These are phyloP conservation scores for Sugiyamaella japonica DNA, from an alignment of 1,139 yeast genomes.

Conservation along the genomic window DNA sequence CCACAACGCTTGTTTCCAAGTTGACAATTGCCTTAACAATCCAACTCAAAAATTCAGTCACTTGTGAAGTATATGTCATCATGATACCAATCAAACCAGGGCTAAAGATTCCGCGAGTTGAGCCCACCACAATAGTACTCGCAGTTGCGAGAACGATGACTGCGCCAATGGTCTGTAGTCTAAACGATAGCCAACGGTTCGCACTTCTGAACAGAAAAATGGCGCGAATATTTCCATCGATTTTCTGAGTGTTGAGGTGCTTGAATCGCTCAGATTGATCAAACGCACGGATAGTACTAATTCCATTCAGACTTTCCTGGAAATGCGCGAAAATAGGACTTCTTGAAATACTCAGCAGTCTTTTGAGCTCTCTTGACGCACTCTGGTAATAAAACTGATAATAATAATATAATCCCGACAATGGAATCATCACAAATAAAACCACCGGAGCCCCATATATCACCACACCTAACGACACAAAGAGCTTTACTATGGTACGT, in stretches of 20 bases:
- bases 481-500: slow-evolving; percentile 53
- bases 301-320: slow-evolving; percentile 73
- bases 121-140: slow-evolving; percentile 47
- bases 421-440: slow-evolving; percentile 48
- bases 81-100: slow-evolving; percentile 74
- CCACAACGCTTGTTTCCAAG: slow-evolving; percentile 72
- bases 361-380: slow-evolving; percentile 74
- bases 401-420: slow-evolving; percentile 63
- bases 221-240: slow-evolving; percentile 64
- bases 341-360: slow-evolving; percentile 74
- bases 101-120: slow-evolving; percentile 51
- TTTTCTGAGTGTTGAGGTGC: slow-evolving; percentile 55
- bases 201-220: slow-evolving; percentile 45
- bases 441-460: slow-evolving; percentile 69
- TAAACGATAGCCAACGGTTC: slow-evolving; percentile 71
- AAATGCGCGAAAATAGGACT: slow-evolving; percentile 79
- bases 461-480: slow-evolving; percentile 67
- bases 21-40: slow-evolving; percentile 69
- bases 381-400: slow-evolving; percentile 84
- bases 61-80: slow-evolving; percentile 68
- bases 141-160: slow-evolving; percentile 62
- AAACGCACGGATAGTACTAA: slow-evolving; percentile 64
- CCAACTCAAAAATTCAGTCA: slow-evolving; percentile 59
- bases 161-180: slow-evolving; percentile 66
- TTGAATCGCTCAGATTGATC: slow-evolving; percentile 54